A percentile compares a stretch with the other conserved stretches of the same genome.
phyloP scores from a whole-genome alignment of 805 yeast genomes.

The Spathaspora hagerdaliae region DNA sequence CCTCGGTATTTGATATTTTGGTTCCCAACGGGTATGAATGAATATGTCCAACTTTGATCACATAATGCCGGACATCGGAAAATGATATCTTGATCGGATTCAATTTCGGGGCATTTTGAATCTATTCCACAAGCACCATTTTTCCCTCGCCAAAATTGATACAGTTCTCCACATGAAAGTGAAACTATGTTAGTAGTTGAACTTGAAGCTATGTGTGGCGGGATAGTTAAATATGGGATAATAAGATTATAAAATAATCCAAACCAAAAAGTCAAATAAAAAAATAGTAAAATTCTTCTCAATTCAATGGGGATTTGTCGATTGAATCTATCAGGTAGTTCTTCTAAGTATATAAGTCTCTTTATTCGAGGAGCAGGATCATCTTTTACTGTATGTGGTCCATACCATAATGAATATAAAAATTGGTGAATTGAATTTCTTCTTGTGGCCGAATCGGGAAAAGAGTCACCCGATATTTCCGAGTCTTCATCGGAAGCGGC shows the following conservation, averaged over 20 bases:
- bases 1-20: slow-evolving; percentile 64
- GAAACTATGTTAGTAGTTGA: slow-evolving; percentile 31
- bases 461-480: no score
- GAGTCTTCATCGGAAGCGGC: no score
- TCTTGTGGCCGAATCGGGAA: no score
- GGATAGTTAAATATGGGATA: slow-evolving; percentile 42
- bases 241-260: slow-evolving; percentile 33
- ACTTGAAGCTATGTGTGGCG: slow-evolving; percentile 27
- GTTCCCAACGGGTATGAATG: slow-evolving; percentile 71
- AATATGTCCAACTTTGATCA: slow-evolving; percentile 71
- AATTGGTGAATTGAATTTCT: slow-evolving; percentile 10
- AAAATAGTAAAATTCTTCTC: slow-evolving; percentile 24
- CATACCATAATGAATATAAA: slow-evolving; percentile 45
- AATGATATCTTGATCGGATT: slow-evolving; percentile 31
- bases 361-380: slow-evolving; percentile 39
- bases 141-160: slow-evolving; percentile 67
- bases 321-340: slow-evolving; percentile 38
- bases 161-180: slow-evolving; percentile 46
- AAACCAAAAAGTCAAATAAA: slow-evolving; percentile 48
- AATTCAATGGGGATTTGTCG: slow-evolving; percentile 19
- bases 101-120: slow-evolving; percentile 56
- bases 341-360: slow-evolving; percentile 24
- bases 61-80: slow-evolving; percentile 89
- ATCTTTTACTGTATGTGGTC: slow-evolving; percentile 49
- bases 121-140: slow-evolving; percentile 72